These are phyloP conservation scores for Sungouiozyma ichnusensis DNA, from an alignment of 805 yeast species.

Conservation along the genomic window DNA sequence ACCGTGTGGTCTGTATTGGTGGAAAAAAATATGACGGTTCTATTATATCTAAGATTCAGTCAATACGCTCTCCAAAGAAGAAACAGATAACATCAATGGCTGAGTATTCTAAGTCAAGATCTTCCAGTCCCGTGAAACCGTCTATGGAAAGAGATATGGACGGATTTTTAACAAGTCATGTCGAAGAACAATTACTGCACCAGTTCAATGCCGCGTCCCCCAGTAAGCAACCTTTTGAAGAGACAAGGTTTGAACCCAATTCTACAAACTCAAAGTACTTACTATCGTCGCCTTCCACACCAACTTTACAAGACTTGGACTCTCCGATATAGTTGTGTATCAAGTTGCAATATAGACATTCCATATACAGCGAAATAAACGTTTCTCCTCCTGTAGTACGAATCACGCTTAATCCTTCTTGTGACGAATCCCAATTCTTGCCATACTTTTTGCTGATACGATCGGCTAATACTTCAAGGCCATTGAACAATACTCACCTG, in stretches of 20 bases:
- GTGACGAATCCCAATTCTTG: too few relatives aligned
- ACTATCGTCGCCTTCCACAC: not conserved
- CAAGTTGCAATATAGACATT: too few relatives aligned
- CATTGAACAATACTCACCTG: too few relatives aligned
- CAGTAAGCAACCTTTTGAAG: not conserved
- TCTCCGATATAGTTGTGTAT: not conserved
- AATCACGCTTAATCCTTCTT: too few relatives aligned
- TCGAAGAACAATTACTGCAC: slow-evolving; percentile 8
- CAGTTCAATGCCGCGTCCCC: not conserved
- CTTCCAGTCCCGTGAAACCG: slow-evolving; percentile 10
- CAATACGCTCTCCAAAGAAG: slow-evolving; percentile 2
- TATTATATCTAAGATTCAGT: slow-evolving; percentile 19
- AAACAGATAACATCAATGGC: not conserved
- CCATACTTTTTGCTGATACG: too few relatives aligned
- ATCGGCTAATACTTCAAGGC: too few relatives aligned
- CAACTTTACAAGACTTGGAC: not conserved
- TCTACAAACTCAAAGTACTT: not conserved
- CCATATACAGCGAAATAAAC: too few relatives aligned
- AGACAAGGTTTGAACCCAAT: not conserved
- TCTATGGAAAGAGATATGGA: slow-evolving; percentile 4
- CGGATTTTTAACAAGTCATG: slow-evolving; percentile 5
- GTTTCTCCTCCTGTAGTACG: too few relatives aligned
- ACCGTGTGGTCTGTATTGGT: slow-evolving; percentile 72
- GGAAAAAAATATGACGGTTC: slow-evolving; percentile 34
- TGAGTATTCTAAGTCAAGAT: not conserved